These are phyloP conservation scores for Wakefieldia striispora DNA, from an alignment of 768 basidiomycete genomes.

Conservation along the genomic window DNA sequence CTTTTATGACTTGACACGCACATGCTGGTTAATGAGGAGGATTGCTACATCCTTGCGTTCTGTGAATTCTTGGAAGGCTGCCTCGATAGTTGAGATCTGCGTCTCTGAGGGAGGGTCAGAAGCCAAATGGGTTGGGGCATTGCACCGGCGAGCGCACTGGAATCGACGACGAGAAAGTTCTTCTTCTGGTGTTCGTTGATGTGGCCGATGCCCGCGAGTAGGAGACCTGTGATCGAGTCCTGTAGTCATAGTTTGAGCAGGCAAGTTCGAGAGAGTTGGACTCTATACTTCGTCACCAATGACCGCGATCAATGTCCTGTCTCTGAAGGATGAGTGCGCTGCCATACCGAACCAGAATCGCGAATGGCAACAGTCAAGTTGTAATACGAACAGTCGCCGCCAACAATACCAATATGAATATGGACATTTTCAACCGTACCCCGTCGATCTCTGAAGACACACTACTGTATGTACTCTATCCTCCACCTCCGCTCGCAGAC, in stretches of 20 bases:
- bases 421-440: slow-evolving; percentile 72
- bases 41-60: slow-evolving; percentile 95
- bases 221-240: slow-evolving; percentile 96
- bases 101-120: slow-evolving; percentile 61
- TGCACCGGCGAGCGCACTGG: slow-evolving; percentile 58
- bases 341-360: slow-evolving; percentile 39
- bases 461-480: slow-evolving; percentile 73
- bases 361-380: slow-evolving; percentile 15
- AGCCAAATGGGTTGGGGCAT: background rate
- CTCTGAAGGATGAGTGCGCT: slow-evolving; percentile 59
- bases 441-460: slow-evolving; percentile 87
- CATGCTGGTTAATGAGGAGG: slow-evolving; percentile 97
- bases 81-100: slow-evolving; percentile 84
- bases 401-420: slow-evolving; percentile 19
- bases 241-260: slow-evolving; percentile 34
- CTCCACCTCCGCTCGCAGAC: slow-evolving; percentile 51
- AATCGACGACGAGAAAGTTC: slow-evolving; percentile 95
- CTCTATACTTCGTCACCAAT: slow-evolving; percentile 90
- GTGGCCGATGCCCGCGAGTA: slow-evolving; percentile 94
- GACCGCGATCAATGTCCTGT: slow-evolving; percentile 87
- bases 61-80: slow-evolving; percentile 91
- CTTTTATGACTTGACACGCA: slow-evolving; percentile 36
- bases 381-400: background rate
- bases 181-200: slow-evolving; percentile 89
- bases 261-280: background rate